Evolutionary conservation across 176 grass and related monocot genomes (phyloP).

Genomic region (Olyra latifolia): DNA sequence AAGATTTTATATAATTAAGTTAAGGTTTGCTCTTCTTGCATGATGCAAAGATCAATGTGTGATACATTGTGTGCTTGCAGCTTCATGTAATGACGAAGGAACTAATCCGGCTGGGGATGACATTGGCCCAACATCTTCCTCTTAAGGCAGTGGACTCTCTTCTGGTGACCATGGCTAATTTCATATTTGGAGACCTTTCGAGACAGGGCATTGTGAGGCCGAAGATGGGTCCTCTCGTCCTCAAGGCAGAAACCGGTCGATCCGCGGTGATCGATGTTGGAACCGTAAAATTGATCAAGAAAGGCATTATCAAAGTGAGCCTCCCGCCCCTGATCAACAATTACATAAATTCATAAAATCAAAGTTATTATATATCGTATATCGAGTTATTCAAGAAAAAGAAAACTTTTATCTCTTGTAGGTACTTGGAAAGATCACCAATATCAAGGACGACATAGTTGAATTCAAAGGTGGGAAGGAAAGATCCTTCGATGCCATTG

Average conservation of each 20-base stretch:
- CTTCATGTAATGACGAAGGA: conserved; percentile 51
- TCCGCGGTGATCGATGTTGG: conserved; percentile 43
- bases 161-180: not conserved
- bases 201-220: conserved; percentile 45
- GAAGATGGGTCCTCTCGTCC: conserved; percentile 4
- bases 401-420: not conserved
- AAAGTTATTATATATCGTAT: not conserved
- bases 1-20: no score
- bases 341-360: not conserved
- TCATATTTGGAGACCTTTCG: conserved; percentile 41
- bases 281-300: conserved; percentile 32
- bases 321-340: not conserved
- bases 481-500: conserved; percentile 10
- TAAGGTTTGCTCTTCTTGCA: no score
- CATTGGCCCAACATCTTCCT: conserved; percentile 9
- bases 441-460: not conserved
- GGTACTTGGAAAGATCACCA: not conserved
- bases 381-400: not conserved
- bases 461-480: conserved; percentile 18
- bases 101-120: conserved; percentile 44
- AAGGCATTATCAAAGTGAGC: conserved; percentile 37
- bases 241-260: conserved; percentile 22
- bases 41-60: not conserved
- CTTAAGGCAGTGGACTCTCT: conserved; percentile 14
- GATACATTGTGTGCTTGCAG: not conserved